Base-by-base conservation (phyloP, 495 filamentous ascomycete species). In the Tetracladium setigerum region DNA sequence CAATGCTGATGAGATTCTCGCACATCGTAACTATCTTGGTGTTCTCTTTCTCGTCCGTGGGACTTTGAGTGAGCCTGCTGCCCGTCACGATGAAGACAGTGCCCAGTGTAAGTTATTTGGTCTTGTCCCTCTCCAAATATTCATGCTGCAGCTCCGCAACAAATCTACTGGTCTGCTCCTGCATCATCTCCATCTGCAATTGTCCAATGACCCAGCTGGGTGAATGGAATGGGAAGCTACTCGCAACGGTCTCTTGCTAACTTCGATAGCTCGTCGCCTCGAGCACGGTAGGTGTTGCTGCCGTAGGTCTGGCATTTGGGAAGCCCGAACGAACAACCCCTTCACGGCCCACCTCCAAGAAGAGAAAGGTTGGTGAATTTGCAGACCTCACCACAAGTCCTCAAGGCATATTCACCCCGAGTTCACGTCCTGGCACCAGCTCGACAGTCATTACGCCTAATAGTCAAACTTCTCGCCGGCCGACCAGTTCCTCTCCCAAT, bases 271-370 rank as follows among this genome's bases (percentile, higher is more conserved):
- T 79, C 42, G 71, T 77, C 63, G 75, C 74, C 58, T 69, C 74
- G 56, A 71, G 75, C 59, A 75, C 73, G 13, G 76, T 81, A 44
- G 77, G 79, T 46, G 72, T 77, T 40, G 78, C 77, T 41, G 72
- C 78, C 40, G 65, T 70, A 33, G 73, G 70, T 45, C 65, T 79
- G 37, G 72, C 70, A 49, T 72, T 79, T 55, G 73, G 72, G 31
- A 68, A 75, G 54, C 61, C 72, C 5, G 54, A 62, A 55, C 65
- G 68, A 50, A 16, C 70, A 59, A 46, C 51, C 13, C 38, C 47
- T 44, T 58, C 50, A 44, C 62, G 52, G 38, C 56, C 56, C 38
- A 49, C 52, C 50, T 66, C 68, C 39, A 71, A 56, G 49, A 71
- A 68, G 55, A 70, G 66, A 53, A 73, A 65, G 59, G 63, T 62